These are phyloP conservation scores for Nothopassalora personata DNA, from an alignment of 2,329 filamentous ascomycete genomes.

Conservation along the genomic window DNA sequence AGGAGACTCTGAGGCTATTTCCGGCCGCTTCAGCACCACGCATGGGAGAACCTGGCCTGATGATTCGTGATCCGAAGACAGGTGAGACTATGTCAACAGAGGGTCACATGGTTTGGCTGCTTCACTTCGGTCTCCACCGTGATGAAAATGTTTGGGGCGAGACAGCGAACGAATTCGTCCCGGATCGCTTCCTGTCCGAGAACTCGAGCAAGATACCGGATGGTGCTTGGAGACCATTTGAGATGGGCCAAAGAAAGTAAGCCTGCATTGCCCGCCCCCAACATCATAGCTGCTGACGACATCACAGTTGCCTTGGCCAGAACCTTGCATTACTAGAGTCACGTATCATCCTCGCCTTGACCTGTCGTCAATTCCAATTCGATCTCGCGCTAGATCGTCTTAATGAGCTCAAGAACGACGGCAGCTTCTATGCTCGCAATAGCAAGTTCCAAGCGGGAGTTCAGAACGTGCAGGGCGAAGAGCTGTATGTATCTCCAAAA, in stretches of 20 bases:
- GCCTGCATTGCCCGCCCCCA: neutral
- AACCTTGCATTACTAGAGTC: conserved; percentile 49
- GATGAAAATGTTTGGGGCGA: conserved; percentile 36
- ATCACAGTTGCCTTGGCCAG: conserved; percentile 46
- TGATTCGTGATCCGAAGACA: conserved; percentile 38
- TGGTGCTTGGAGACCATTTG: conserved; percentile 51
- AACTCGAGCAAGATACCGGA: conserved; percentile 31
- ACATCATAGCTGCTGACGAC: neutral
- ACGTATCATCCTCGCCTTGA: conserved; percentile 45
- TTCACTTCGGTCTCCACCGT: conserved; percentile 33
- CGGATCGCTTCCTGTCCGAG: conserved; percentile 41
- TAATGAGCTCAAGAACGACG: conserved; percentile 28
- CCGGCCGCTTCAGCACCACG: conserved; percentile 44
- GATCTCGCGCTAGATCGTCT: conserved; percentile 32
- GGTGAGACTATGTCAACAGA: conserved; percentile 41
- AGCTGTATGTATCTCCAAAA: conserved; percentile 16
- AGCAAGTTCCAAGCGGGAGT: conserved; percentile 17
- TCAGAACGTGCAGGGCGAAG: conserved; percentile 26
- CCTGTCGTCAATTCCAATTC: conserved; percentile 47
- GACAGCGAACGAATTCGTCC: conserved; percentile 41
- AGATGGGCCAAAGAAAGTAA: conserved; percentile 45
- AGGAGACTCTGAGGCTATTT: conserved; percentile 49
- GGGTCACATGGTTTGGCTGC: conserved; percentile 39
- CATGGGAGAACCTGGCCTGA: conserved; percentile 28
- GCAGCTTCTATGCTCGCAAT: conserved; percentile 28